Base-by-base conservation (phyloP, 202 grass and related monocot species). In the Brachypodium distachyon region DNA sequence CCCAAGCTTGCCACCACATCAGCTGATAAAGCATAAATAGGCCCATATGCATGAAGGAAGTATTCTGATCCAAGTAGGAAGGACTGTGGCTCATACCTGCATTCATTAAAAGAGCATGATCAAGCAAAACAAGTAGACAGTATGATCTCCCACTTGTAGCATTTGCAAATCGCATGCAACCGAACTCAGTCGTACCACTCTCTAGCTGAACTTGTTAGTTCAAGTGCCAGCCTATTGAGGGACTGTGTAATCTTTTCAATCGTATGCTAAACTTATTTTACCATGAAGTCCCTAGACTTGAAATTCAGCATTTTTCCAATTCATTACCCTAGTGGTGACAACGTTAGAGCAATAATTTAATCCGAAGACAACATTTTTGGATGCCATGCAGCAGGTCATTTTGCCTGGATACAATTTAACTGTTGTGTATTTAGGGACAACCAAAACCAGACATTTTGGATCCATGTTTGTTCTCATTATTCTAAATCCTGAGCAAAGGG, bases 21-120 rank as follows among this genome's bases (percentile, higher is more conserved):
- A 58, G 90, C 89, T 77, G 96, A 99, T 78, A 99, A 87, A 64
- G 96, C 96, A 91, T 99, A 99, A 72, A 99, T 96, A 72, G 96
- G 96, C n/a, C 96, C 96, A 54, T 99, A 99, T 33, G 92, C 96
- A 81, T 99, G 96, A 63, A 99, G 90, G 70, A 99, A 99, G 69
- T 99, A 99, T 80, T 99, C 96, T 0, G 74, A 93, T 74, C 96
- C 96, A 19, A 99, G 92, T 77, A 99, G 86, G 74, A 77, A 84
- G 29, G 89, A 92, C 43, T 93, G 86, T 11, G 96, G 96, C 50
- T 99, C 96, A 16, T 93, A 99, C 96, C 96, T 98, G 83, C 57
- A 85, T 76, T 44, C 36, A n/a, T 26, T 28, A 27, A 75, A 59
- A 40, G 53, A 76, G 25, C 7, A 54, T 2, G 11, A 61, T 19